These are phyloP conservation scores for Erythrobasidium yunnanense DNA, from an alignment of 768 basidiomycete species.

Conservation along the genomic window DNA sequence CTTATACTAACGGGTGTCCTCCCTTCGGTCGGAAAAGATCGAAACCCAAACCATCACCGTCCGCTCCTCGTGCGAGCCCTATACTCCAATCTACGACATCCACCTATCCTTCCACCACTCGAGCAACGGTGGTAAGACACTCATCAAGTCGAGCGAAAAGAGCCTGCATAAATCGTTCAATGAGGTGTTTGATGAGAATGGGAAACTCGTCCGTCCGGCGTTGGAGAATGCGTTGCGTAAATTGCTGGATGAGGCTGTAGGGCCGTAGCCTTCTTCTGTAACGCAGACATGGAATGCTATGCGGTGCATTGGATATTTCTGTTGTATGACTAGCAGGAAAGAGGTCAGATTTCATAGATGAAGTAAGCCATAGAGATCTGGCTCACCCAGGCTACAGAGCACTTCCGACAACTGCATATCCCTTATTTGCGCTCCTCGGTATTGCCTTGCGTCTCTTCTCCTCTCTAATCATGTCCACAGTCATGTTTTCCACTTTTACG, in stretches of 20 bases:
- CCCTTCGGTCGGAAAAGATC: conserved; percentile 49
- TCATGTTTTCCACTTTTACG: conserved; percentile 75
- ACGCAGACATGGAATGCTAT: too few relatives aligned
- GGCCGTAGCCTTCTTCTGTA: neutral
- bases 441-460: neutral
- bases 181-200: conserved; percentile 66
- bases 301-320: too few relatives aligned
- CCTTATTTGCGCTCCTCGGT: conserved; percentile 6
- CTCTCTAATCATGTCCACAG: conserved; percentile 34
- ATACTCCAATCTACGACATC: conserved; percentile 58
- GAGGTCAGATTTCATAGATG: too few relatives aligned
- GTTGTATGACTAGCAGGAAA: too few relatives aligned
- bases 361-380: neutral
- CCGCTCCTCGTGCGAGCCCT: conserved; percentile 56
- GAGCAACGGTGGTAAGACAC: conserved; percentile 71
- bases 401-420: conserved; percentile 10
- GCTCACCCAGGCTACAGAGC: neutral
- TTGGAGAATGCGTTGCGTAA: conserved; percentile 70
- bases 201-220: conserved; percentile 61
- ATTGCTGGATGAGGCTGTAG: conserved; percentile 32
- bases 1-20: conserved; percentile 12
- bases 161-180: conserved; percentile 54
- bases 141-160: conserved; percentile 57
- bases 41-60: conserved; percentile 80
- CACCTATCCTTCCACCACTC: conserved; percentile 63